phyloP scores from a whole-genome alignment of 805 yeast species.

The Wickerhamomyces rabaulensis region DNA sequence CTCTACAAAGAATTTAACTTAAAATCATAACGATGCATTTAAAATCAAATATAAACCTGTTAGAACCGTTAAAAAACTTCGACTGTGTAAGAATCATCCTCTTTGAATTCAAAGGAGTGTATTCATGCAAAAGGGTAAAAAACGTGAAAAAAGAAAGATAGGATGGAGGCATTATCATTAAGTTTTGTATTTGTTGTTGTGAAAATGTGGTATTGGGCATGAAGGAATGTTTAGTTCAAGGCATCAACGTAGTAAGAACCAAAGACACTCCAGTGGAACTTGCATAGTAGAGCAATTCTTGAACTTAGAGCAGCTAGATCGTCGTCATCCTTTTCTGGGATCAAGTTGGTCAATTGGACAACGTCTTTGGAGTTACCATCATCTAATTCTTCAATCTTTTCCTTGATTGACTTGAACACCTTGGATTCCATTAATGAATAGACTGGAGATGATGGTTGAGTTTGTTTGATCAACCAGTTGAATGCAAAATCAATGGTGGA shows the following conservation, averaged over 20 bases:
- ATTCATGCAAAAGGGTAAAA: neutral
- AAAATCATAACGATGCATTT: neutral
- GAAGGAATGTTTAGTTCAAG: neutral
- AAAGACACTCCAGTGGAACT: conserved; percentile 82
- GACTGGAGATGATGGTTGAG: conserved; percentile 76
- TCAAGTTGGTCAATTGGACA: neutral
- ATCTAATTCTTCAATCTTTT: conserved; percentile 27
- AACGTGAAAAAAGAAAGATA: neutral
- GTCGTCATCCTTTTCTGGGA: conserved; percentile 19
- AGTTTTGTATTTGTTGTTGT: neutral
- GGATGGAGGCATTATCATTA: neutral
- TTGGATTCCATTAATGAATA: conserved; percentile 72
- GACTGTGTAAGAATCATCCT: neutral
- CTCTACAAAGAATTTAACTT: neutral
- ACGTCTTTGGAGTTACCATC: neutral
- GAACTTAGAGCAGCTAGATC: conserved; percentile 53
- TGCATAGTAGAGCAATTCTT: conserved; percentile 48
- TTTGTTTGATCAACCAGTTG: conserved; percentile 79
- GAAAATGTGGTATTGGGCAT: neutral
- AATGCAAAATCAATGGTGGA: conserved; percentile 46
- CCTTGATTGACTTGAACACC: conserved; percentile 45
- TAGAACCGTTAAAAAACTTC: neutral
- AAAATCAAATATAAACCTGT: neutral
- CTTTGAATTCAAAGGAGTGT: neutral
- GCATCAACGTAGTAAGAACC: conserved; percentile 51